These are phyloP conservation scores for Termitomyces sp. DNA, from an alignment of 768 basidiomycete genomes.

Conservation along the genomic window DNA sequence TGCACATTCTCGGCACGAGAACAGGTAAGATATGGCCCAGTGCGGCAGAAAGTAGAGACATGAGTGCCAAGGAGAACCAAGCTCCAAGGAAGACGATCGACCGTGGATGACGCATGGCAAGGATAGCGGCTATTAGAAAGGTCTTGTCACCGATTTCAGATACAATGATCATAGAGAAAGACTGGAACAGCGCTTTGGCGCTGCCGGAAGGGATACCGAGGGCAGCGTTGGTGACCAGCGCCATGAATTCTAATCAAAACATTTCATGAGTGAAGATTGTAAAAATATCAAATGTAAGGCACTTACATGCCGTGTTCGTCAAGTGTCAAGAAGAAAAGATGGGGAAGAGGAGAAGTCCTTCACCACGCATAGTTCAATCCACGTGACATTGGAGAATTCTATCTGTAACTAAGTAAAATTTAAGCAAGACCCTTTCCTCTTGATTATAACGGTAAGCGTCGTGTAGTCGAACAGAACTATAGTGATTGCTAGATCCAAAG, in stretches of 20 bases:
- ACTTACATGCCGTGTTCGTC: neutral
- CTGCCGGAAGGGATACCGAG: slow-evolving; percentile 18
- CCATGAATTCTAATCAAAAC: neutral
- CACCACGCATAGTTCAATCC: neutral
- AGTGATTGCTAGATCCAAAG: too few relatives aligned
- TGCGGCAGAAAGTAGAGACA: slow-evolving; percentile 92
- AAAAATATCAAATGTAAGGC: neutral
- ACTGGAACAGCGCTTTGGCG: slow-evolving; percentile 61
- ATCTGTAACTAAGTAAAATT: too few relatives aligned
- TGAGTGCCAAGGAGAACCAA: slow-evolving; percentile 79
- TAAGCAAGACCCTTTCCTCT: too few relatives aligned
- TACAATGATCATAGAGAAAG: slow-evolving; percentile 87
- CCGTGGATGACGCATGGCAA: slow-evolving; percentile 89
- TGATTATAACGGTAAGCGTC: too few relatives aligned
- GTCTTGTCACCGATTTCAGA: slow-evolving; percentile 98
- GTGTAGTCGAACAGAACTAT: too few relatives aligned
- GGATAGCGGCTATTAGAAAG: slow-evolving; percentile 78
- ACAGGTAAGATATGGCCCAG: slow-evolving; percentile 87
- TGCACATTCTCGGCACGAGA: slow-evolving; percentile 70
- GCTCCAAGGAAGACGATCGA: slow-evolving; percentile 85
- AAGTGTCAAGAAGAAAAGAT: neutral
- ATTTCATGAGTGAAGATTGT: neutral
- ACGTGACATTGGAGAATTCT: too few relatives aligned
- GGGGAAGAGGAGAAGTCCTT: neutral
- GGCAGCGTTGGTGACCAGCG: neutral